Conservation (phyloP, 176 grass and related monocot genomes). For the Tillandsia leiboldiana region DNA sequence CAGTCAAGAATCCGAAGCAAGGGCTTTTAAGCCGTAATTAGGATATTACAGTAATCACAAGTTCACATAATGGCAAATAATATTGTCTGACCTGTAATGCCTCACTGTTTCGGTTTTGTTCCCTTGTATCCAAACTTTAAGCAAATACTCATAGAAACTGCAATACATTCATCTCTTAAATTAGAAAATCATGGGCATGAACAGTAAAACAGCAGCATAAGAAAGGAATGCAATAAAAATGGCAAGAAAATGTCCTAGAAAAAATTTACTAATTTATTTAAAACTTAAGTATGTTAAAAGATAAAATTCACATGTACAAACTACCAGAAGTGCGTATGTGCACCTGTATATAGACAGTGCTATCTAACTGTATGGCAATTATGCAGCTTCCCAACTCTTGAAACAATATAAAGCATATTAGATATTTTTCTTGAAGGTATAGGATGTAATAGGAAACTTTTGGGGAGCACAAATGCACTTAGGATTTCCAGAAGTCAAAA, state of each 20-base stretch:
- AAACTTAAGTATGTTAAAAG: no score
- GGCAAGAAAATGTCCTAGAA: no score
- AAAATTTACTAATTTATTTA: no score
- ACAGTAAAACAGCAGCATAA: neutral
- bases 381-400: no score
- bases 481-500: neutral
- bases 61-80: neutral
- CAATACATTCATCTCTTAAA: slow-evolving; percentile 7
- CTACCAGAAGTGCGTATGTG: no score
- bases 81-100: slow-evolving; percentile 66
- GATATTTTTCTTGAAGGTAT: no score
- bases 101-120: slow-evolving; percentile 91
- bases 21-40: neutral
- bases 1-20: neutral
- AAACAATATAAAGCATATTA: no score
- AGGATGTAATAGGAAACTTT: no score
- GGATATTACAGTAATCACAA: neutral
- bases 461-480: neutral
- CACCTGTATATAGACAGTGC: no score
- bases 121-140: slow-evolving; percentile 97
- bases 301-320: no score
- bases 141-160: slow-evolving; percentile 99
- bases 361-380: no score
- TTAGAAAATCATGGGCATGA: neutral
- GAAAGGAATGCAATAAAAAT: no score